Percentiles rank a stretch among this genome's conserved stretches.
These are phyloP conservation scores for Irpex sp. DNA, from an alignment of 1,284 basidiomycete species.

Conservation along the genomic window DNA sequence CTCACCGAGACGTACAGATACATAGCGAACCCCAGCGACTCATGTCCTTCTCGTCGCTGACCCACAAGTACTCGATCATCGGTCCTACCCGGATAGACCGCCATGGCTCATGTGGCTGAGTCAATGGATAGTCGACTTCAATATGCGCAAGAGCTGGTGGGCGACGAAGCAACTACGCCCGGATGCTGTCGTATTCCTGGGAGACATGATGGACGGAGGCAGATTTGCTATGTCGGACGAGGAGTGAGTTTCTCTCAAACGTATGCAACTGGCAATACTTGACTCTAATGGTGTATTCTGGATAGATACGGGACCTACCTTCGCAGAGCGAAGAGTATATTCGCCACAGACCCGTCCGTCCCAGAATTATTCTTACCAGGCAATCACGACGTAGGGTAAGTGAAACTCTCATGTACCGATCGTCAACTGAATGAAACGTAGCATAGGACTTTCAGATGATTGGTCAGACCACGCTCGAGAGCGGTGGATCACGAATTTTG, in stretches of 20 bases:
- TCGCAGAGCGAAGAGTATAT: slow-evolving; percentile 66
- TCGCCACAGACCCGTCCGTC: slow-evolving; percentile 39
- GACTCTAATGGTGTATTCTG: not conserved
- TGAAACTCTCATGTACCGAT: slow-evolving; percentile 8
- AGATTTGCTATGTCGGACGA: slow-evolving; percentile 57
- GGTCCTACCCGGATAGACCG: slow-evolving; percentile 53
- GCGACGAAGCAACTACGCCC: slow-evolving; percentile 60
- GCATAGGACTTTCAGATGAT: slow-evolving; percentile 51
- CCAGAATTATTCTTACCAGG: slow-evolving; percentile 77
- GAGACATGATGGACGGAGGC: slow-evolving; percentile 87
- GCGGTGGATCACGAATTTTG: slow-evolving; percentile 69
- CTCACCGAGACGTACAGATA: not conserved
- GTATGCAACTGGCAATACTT: not conserved
- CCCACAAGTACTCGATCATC: slow-evolving; percentile 74
- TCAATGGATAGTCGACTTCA: slow-evolving; percentile 63
- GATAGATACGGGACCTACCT: slow-evolving; percentile 67
- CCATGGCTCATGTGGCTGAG: slow-evolving; percentile 48
- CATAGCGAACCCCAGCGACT: slow-evolving; percentile 31
- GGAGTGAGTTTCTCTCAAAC: slow-evolving; percentile 52
- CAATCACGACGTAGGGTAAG: slow-evolving; percentile 83
- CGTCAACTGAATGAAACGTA: slow-evolving; percentile 22
- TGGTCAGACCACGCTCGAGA: slow-evolving; percentile 52
- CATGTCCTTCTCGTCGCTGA: slow-evolving; percentile 81
- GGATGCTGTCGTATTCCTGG: slow-evolving; percentile 77
- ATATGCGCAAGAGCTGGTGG: slow-evolving; percentile 82